These are phyloP conservation scores for Saitozyma sp. DNA, from an alignment of 768 basidiomycete species.

Conservation along the genomic window DNA sequence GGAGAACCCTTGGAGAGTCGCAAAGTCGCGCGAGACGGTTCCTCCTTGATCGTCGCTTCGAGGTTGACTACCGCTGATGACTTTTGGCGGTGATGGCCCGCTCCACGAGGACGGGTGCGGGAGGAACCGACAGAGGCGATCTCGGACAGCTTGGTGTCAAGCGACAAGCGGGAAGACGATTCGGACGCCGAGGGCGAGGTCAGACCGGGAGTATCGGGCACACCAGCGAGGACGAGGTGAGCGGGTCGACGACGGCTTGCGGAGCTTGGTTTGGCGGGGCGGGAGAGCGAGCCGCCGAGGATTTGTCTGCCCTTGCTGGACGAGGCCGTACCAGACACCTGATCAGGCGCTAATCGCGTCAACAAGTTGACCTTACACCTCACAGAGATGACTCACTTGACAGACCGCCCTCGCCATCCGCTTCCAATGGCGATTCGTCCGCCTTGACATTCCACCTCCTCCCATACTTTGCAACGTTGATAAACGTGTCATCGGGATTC, in stretches of 20 bases:
- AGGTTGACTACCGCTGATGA: conserved; percentile 35
- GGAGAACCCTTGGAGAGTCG: conserved; percentile 13
- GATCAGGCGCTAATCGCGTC: too few relatives aligned
- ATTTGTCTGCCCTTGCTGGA: background rate
- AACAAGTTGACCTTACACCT: background rate
- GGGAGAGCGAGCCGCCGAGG: conserved; percentile 20
- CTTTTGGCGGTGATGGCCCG: conserved; percentile 30
- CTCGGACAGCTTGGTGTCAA: conserved; percentile 33
- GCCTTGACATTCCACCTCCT: conserved; percentile 4
- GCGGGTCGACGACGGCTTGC: conserved; percentile 26
- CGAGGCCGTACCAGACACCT: too few relatives aligned
- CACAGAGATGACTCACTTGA: conserved; percentile 19
- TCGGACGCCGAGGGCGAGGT: conserved; percentile 41
- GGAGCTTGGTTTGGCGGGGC: conserved; percentile 28
- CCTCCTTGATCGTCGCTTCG: conserved; percentile 40
- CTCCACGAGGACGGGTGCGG: too few relatives aligned
- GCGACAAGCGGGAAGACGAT: conserved; percentile 34
- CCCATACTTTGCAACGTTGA: conserved; percentile 19
- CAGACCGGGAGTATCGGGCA: conserved; percentile 32
- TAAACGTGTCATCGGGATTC: conserved; percentile 32
- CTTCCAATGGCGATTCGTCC: conserved; percentile 13
- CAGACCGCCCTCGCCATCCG: conserved; percentile 29
- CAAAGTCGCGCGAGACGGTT: conserved; percentile 34
- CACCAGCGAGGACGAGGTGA: conserved; percentile 19
- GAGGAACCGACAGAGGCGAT: too few relatives aligned